Evolutionary conservation across 768 basidiomycete genomes (phyloP).

Genomic region (Paxillus rubicundulus): DNA sequence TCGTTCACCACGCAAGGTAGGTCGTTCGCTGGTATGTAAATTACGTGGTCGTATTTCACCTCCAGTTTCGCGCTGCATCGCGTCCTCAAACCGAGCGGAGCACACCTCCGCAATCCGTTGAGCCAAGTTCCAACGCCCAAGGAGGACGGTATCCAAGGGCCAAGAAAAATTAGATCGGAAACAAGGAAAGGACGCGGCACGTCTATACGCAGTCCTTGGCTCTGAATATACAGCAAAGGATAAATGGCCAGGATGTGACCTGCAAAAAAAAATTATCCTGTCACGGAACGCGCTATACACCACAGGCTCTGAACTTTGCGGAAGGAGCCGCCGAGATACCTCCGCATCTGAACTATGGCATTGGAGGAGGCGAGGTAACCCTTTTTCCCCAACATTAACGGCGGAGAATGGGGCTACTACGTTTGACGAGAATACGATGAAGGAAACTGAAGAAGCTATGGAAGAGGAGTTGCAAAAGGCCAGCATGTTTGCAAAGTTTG

Average conservation of each 20-base stretch:
- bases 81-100: constrained; percentile 39
- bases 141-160: constrained; percentile 44
- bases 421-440: constrained; percentile 18
- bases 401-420: constrained; percentile 30
- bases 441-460: constrained; percentile 24
- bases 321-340: constrained; percentile 49
- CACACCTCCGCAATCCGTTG: constrained; percentile 48
- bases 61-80: constrained; percentile 38
- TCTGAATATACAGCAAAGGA: constrained; percentile 58
- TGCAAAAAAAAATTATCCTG: constrained; percentile 62
- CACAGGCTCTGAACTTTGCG: constrained; percentile 25
- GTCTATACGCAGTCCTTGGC: constrained; percentile 74
- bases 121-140: constrained; percentile 36
- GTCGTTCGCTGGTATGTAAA: not conserved
- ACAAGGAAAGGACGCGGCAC: constrained; percentile 37
- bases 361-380: constrained; percentile 52
- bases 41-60: not conserved
- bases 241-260: constrained; percentile 67
- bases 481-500: constrained; percentile 58
- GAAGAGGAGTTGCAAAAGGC: constrained; percentile 45
- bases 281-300: constrained; percentile 46
- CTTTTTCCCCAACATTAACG: constrained; percentile 65
- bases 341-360: constrained; percentile 58
- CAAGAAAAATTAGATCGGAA: constrained; percentile 43
- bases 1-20: constrained; percentile 20